These are phyloP conservation scores for Dictyostelium citrinum DNA, from an alignment of 78 protist species.

Conservation along the genomic window DNA sequence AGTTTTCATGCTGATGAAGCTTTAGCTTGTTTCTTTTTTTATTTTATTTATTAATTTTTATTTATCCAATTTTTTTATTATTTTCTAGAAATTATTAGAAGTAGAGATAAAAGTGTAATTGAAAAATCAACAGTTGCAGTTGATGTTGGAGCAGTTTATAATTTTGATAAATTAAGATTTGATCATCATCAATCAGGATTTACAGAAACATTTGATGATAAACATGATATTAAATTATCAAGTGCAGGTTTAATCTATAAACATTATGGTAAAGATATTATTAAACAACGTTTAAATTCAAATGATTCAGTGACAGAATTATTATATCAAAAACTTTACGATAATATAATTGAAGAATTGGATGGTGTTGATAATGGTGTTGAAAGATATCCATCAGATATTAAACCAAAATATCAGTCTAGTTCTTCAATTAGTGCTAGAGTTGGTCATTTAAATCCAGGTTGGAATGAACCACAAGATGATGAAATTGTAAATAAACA, in stretches of 20 bases:
- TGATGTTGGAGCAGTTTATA: constrained; percentile 94
- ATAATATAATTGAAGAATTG: constrained; percentile 78
- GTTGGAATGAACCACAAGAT: constrained; percentile 76
- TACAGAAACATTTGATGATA: constrained; percentile 53
- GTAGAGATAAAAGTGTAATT: constrained; percentile 83
- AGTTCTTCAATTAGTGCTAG: constrained; percentile 62
- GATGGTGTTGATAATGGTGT: constrained; percentile 94
- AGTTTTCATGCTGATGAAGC: constrained; percentile 95
- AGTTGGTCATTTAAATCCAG: constrained; percentile 78
- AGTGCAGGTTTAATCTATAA: constrained; percentile 88
- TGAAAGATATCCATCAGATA: constrained; percentile 46
- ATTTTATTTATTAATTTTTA: no score
- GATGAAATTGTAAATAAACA: constrained; percentile 27
- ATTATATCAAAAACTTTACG: constrained; percentile 66
- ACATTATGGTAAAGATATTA: constrained; percentile 89
- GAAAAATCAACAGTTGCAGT: constrained; percentile 71
- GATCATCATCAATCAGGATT: constrained; percentile 95
- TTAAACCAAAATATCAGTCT: constrained; percentile 26
- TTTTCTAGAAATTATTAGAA: constrained; percentile 67
- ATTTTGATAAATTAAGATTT: constrained; percentile 71
- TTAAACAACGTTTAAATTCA: constrained; percentile 16
- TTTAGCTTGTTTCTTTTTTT: constrained; percentile 78
- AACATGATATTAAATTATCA: constrained; percentile 25
- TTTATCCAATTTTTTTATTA: background rate
- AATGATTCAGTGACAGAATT: constrained; percentile 44